Base-by-base conservation (phyloP, 768 basidiomycete genomes). In the Leccinum aurantiacum region DNA sequence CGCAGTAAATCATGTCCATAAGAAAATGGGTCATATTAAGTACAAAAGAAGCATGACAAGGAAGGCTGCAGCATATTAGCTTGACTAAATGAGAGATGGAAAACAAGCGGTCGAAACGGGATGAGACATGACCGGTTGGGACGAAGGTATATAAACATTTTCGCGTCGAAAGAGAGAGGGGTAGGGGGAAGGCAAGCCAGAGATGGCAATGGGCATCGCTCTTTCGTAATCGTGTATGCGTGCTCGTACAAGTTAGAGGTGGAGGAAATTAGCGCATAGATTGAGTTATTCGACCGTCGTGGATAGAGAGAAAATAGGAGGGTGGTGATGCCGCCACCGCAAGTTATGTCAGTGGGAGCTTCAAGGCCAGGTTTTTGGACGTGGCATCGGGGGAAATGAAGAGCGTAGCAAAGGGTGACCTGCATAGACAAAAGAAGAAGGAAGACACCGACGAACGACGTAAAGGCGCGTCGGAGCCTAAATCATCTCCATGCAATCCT, bases 401-500 rank as follows among this genome's bases (percentile, higher is more conserved):
- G 19, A 11, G 11, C 10, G 44, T 41, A n/a, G 41, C 7, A 41
- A 6, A 8, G 11, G 3, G 29, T 29, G 13, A 54, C 13, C 27
- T 6, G 29, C 60, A 62, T 62, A 52, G 29, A 60, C 17, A 41
- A 31, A 31, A 31, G 24, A 38, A 6, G 57, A 24, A 51, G 7
- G 17, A 10, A 4, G 41, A 44, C 44, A 17, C n/a, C n/a, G 46
- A 27, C 3, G 25, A 17, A 27, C 3, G 25, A 13, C 13, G n/a
- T 22, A 56, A 57, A 22, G 60, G 17, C 44, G 11, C 37, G 8
- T 19, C 22, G 37, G 50, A 33, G 49, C 31, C 62, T 50, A 70
- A 6, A 70, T 59, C 35, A 70, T 59, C 31, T 56, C 59, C 67
- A 69, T 69, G 25, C 51, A 49, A 11, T 59, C 53, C 15, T 63